These are phyloP conservation scores for Corinectria fuckeliana DNA, from an alignment of 2,329 filamentous ascomycete species.

Conservation along the genomic window DNA sequence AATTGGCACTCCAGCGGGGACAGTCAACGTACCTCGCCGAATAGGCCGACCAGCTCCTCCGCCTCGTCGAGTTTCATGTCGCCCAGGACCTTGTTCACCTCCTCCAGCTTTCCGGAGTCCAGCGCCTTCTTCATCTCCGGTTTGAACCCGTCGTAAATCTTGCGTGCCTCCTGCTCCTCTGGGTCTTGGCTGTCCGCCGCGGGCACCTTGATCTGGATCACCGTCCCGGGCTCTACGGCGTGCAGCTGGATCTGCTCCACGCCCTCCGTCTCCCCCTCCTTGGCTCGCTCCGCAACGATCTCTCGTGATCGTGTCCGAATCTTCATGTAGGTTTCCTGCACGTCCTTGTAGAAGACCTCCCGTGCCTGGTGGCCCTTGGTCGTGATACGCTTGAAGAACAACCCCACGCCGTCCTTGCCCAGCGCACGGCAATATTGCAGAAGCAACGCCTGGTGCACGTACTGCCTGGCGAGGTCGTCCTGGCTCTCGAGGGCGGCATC, in stretches of 20 bases:
- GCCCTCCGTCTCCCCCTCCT: constrained; percentile 64
- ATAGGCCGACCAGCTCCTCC: constrained; percentile 80
- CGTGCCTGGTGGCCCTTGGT: constrained; percentile 88
- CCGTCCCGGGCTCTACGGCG: constrained; percentile 90
- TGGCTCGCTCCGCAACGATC: constrained; percentile 64
- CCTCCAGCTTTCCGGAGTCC: constrained; percentile 84
- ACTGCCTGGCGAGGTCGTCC: constrained; percentile 80
- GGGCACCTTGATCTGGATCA: constrained; percentile 88
- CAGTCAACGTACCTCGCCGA: constrained; percentile 66
- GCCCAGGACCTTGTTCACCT: constrained; percentile 66
- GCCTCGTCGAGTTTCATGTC: constrained; percentile 90
- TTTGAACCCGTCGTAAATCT: constrained; percentile 84
- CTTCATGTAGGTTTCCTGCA: constrained; percentile 82
- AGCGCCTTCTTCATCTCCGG: constrained; percentile 82
- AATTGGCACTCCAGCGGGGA: neutral
- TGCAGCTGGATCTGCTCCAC: constrained; percentile 98
- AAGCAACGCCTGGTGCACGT: constrained; percentile 90
- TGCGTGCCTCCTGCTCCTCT: constrained; percentile 67
- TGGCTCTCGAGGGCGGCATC: constrained; percentile 81
- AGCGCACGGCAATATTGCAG: constrained; percentile 94
- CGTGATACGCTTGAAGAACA: constrained; percentile 97
- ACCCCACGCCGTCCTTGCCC: constrained; percentile 82
- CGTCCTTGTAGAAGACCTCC: constrained; percentile 91
- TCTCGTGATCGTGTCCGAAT: constrained; percentile 81
- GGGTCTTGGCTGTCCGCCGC: constrained; percentile 70